Evolutionary conservation across 805 yeast species (phyloP).

Genomic region (Yarrowia sp.): DNA sequence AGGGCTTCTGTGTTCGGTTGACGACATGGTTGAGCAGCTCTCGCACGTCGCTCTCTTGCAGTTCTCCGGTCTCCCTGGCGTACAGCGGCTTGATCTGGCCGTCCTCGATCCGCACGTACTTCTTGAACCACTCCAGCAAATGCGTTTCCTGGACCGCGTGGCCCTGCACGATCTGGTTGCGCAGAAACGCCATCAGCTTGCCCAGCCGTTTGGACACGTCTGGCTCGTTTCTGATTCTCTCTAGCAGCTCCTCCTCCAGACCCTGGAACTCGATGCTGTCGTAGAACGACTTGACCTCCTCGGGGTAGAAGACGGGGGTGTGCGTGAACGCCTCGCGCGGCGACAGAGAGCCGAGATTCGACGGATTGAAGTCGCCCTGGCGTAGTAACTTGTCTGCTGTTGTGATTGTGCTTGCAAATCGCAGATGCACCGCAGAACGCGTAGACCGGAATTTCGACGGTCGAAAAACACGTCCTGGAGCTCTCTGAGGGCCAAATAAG

Average conservation of each 20-base stretch:
- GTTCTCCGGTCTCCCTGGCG: too few relatives aligned
- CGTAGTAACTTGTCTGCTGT: neutral
- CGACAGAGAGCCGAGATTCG: neutral
- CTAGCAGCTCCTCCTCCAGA: neutral
- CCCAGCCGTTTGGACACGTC: neutral
- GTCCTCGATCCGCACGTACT: neutral
- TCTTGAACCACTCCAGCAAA: slow-evolving; percentile 8
- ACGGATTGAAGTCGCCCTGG: neutral
- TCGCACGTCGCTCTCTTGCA: neutral
- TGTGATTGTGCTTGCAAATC: neutral
- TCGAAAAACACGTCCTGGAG: neutral
- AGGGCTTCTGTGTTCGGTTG: slow-evolving; percentile 8
- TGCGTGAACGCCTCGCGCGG: neutral
- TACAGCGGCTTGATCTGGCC: neutral
- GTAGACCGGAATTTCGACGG: neutral
- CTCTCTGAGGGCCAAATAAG: neutral
- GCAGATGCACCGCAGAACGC: neutral
- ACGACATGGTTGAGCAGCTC: neutral
- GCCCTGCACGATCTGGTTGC: slow-evolving; percentile 6
- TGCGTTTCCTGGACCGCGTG: slow-evolving; percentile 10
- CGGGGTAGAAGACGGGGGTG: neutral
- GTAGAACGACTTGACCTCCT: slow-evolving; percentile 3
- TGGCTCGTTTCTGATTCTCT: neutral
- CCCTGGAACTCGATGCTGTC: slow-evolving; percentile 12
- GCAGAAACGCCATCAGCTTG: slow-evolving; percentile 1